A percentile compares a stretch with the other conserved stretches of the same genome.
Conservation (phyloP, 805 yeast genomes). For the Isabelozyma pseudorhagii region DNA sequence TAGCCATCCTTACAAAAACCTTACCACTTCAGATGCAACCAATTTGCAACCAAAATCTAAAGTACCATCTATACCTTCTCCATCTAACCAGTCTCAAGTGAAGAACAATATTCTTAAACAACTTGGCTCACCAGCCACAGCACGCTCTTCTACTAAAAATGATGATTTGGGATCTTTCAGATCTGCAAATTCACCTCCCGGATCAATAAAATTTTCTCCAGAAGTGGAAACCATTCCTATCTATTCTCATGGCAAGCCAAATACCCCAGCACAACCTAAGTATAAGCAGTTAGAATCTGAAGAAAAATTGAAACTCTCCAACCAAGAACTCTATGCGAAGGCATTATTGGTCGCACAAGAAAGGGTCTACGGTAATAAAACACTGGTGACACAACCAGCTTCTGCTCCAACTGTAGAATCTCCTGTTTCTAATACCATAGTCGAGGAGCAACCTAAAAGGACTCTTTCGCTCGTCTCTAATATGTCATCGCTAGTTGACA, state of each 20-base stretch:
- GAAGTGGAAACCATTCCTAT: constrained; percentile 36
- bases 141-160: constrained; percentile 4
- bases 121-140: constrained; percentile 1
- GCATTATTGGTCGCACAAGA: constrained; percentile 56
- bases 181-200: constrained; percentile 20
- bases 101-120: background rate
- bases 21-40: background rate
- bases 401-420: background rate
- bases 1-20: constrained; percentile 17
- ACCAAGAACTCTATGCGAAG: constrained; percentile 51
- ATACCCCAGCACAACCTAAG: background rate
- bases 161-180: constrained; percentile 8
- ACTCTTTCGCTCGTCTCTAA: constrained; percentile 2
- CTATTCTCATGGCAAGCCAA: constrained; percentile 5
- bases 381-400: constrained; percentile 1
- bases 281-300: constrained; percentile 1
- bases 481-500: constrained; percentile 4
- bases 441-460: background rate
- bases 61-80: constrained; percentile 1
- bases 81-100: background rate
- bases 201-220: constrained; percentile 36
- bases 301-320: constrained; percentile 21
- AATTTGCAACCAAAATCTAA: constrained; percentile 7
- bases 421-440: background rate
- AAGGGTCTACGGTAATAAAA: constrained; percentile 49